These are phyloP conservation scores for Diaporthe ampelina DNA, from an alignment of 2,329 filamentous ascomycete genomes.

Conservation along the genomic window DNA sequence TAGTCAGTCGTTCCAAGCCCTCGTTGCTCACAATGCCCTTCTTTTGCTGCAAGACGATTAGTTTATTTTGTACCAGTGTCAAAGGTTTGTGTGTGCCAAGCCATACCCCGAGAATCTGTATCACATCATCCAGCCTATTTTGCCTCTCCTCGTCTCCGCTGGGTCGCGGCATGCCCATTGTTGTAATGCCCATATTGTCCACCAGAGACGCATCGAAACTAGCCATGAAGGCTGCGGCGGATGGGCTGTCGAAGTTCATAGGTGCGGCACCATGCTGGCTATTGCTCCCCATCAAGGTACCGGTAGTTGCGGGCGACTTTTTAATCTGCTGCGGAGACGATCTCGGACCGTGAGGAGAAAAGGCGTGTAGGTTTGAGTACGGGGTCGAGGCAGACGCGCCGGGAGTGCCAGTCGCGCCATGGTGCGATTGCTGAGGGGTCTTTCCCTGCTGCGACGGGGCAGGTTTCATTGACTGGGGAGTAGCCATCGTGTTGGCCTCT, in stretches of 20 bases:
- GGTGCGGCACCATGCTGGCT: constrained; percentile 36
- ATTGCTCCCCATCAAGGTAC: constrained; percentile 57
- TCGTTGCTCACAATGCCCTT: constrained; percentile 80
- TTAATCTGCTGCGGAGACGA: constrained; percentile 76
- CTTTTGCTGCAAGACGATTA: constrained; percentile 50
- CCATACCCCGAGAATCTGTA: constrained; percentile 64
- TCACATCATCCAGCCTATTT: constrained; percentile 66
- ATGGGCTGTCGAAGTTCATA: constrained; percentile 75
- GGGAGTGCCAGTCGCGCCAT: constrained; percentile 69
- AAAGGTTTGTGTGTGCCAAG: constrained; percentile 46
- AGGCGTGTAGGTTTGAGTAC: constrained; percentile 67
- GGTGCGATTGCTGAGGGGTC: constrained; percentile 61
- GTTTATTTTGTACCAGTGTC: constrained; percentile 48
- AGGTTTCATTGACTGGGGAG: constrained; percentile 65
- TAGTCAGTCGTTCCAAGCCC: constrained; percentile 79
- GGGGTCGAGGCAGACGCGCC: constrained; percentile 79
- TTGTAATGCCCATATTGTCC: constrained; percentile 63
- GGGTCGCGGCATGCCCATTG: constrained; percentile 58
- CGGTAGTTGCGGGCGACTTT: constrained; percentile 71
- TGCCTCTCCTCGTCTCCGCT: constrained; percentile 66
- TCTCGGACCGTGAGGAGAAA: constrained; percentile 69
- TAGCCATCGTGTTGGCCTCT: constrained; percentile 56
- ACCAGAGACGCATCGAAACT: constrained; percentile 65
- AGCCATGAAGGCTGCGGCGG: constrained; percentile 71
- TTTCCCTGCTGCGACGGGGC: constrained; percentile 64